Evolutionary conservation across 345 rosid genomes (phyloP).

Genomic region (Brassica cretica): DNA sequence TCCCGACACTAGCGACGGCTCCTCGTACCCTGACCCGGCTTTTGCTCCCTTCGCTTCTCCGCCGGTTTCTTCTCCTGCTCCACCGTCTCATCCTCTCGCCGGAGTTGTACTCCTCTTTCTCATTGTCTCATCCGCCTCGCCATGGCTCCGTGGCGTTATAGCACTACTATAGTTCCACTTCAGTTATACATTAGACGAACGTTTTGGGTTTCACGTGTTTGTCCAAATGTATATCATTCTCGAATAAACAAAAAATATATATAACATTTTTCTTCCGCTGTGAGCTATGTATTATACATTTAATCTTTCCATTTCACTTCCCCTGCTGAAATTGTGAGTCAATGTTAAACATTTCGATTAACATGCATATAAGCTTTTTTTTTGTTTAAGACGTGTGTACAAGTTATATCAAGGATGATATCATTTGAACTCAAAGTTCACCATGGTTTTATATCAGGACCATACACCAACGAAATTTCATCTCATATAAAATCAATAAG

Average conservation of each 20-base stretch:
- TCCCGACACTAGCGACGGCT: constrained; percentile 52
- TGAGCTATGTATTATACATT: neutral
- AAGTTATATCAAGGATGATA: neutral
- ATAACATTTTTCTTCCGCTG: neutral
- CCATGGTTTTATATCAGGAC: neutral
- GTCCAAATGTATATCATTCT: constrained; percentile 27
- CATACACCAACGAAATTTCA: neutral
- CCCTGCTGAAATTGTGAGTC: constrained; percentile 3
- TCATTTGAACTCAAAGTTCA: neutral
- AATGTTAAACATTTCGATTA: constrained; percentile 7
- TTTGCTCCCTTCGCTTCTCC: constrained; percentile 51
- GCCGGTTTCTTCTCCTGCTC: constrained; percentile 47
- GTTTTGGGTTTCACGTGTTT: constrained; percentile 30
- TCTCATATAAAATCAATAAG: neutral
- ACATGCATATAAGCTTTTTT: neutral
- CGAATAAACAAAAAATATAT: neutral
- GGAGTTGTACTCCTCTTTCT: constrained; percentile 18
- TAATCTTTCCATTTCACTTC: neutral
- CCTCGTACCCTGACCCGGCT: constrained; percentile 48
- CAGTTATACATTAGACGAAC: constrained; percentile 21
- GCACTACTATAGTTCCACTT: constrained; percentile 22
- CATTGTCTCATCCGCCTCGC: constrained; percentile 21
- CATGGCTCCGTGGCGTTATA: constrained; percentile 15
- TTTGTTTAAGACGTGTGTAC: neutral
- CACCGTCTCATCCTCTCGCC: constrained; percentile 5